Percentiles rank a stretch among this genome's conserved stretches.
phyloP scores from a whole-genome alignment of 2,329 filamentous ascomycete species.

The Gliomastix tumulicola region DNA sequence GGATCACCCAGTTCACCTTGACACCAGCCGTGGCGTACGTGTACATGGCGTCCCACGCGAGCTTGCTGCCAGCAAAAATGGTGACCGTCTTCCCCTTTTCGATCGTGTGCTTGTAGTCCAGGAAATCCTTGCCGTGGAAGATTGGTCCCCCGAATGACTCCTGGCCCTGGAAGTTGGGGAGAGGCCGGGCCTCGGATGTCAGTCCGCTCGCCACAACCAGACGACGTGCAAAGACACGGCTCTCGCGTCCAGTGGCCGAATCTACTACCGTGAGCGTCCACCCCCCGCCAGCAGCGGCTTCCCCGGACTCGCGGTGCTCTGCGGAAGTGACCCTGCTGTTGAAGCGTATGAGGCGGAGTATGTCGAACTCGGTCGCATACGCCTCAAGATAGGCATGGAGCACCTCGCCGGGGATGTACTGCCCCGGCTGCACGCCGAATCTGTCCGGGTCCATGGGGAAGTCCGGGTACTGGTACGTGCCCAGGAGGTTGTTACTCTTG shows the following conservation, averaged over 20 bases:
- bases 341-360: conserved; percentile 30
- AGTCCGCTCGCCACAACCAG: conserved; percentile 43
- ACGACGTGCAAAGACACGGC: conserved; percentile 17
- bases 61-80: conserved; percentile 50
- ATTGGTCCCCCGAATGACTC: conserved; percentile 27
- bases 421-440: conserved; percentile 36
- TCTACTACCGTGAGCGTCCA: conserved; percentile 6
- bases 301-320: conserved; percentile 8
- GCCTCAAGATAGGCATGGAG: conserved; percentile 36
- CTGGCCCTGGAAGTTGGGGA: conserved; percentile 27
- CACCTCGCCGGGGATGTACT: conserved; percentile 39
- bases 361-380: conserved; percentile 32
- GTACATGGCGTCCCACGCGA: conserved; percentile 51
- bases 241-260: conserved; percentile 6
- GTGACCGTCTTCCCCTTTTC: conserved; percentile 18
- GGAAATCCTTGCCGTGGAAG: conserved; percentile 31
- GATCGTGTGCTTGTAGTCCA: conserved; percentile 19
- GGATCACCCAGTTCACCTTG: conserved; percentile 43
- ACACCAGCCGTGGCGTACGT: conserved; percentile 38
- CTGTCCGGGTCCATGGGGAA: conserved; percentile 59
- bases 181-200: conserved; percentile 33
- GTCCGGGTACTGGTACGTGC: conserved; percentile 67
- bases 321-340: conserved; percentile 30
- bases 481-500: conserved; percentile 67
- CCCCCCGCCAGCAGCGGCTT: conserved; percentile 12